phyloP scores from a whole-genome alignment of 2,329 filamentous ascomycete species.

The Colletotrichum orchidophilum region DNA sequence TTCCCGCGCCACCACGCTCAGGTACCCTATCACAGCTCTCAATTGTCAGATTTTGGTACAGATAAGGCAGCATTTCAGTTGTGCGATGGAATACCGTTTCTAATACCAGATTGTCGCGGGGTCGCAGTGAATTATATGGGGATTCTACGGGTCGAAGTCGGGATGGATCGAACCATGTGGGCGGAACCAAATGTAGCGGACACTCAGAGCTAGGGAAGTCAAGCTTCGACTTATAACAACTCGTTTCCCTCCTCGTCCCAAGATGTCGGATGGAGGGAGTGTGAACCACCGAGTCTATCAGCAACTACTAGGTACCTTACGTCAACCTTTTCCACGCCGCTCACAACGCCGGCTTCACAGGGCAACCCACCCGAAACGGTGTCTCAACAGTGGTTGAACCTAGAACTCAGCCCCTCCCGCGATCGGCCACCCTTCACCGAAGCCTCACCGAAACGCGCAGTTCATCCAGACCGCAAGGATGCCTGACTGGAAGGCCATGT shows the following conservation, averaged over 20 bases:
- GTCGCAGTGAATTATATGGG: slow-evolving; percentile 9
- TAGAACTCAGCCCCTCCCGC: not conserved
- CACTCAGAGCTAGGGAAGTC: not conserved
- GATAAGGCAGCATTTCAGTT: slow-evolving; percentile 18
- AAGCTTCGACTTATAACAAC: slow-evolving; percentile 2
- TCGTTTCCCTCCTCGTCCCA: not conserved
- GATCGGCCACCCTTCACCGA: not conserved
- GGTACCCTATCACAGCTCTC: slow-evolving; percentile 5
- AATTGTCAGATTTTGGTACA: not conserved
- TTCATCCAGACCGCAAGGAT: slow-evolving; percentile 10
- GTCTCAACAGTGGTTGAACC: not conserved
- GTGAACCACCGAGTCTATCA: not conserved
- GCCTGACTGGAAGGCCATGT: slow-evolving; percentile 34
- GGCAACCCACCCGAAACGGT: not conserved
- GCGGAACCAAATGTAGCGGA: slow-evolving; percentile 7
- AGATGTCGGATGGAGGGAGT: not conserved
- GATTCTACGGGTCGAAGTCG: slow-evolving; percentile 13
- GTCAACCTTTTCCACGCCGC: not conserved
- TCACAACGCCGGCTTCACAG: not conserved
- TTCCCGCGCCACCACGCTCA: not conserved
- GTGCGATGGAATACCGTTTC: slow-evolving; percentile 27
- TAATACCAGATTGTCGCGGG: slow-evolving; percentile 28
- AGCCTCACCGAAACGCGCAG: slow-evolving; percentile 7
- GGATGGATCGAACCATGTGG: slow-evolving; percentile 25
- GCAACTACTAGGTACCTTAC: too few species aligned